Evolutionary conservation across 2,329 filamentous ascomycete genomes (phyloP).

Genomic region (Pseudogymnoascus sp.): DNA sequence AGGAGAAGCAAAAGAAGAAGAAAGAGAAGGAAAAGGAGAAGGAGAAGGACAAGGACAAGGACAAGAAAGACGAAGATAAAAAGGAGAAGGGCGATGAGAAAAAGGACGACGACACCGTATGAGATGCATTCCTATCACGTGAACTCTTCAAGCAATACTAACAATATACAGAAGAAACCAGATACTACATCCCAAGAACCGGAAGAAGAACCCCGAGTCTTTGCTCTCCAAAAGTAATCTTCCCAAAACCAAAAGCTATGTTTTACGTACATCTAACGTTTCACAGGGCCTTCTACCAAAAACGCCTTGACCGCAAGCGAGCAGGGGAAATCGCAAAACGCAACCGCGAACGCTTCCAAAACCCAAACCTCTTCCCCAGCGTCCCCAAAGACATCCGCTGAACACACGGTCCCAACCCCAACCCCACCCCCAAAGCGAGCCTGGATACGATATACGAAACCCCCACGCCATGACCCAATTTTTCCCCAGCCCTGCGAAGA

Average conservation of each 20-base stretch:
- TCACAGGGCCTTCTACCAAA: constrained; percentile 73
- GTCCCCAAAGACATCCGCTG: constrained; percentile 59
- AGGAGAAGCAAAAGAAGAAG: constrained; percentile 68
- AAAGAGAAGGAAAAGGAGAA: constrained; percentile 63
- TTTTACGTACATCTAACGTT: constrained; percentile 13
- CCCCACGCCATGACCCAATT: neutral
- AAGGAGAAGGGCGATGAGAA: constrained; percentile 36
- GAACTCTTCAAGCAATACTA: neutral
- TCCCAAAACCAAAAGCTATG: neutral
- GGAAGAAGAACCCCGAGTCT: constrained; percentile 72
- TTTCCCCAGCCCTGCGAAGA: neutral
- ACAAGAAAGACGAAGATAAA: constrained; percentile 43
- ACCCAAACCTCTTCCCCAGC: constrained; percentile 76
- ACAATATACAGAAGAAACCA: constrained; percentile 24
- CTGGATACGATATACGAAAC: neutral
- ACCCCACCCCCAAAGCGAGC: neutral
- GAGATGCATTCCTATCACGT: constrained; percentile 31
- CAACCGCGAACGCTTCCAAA: constrained; percentile 72
- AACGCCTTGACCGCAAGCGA: constrained; percentile 71
- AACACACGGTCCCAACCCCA: neutral
- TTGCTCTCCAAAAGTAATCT: constrained; percentile 70
- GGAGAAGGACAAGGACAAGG: constrained; percentile 42
- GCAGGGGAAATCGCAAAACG: constrained; percentile 73
- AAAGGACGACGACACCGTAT: constrained; percentile 34
- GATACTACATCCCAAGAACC: constrained; percentile 15